These are phyloP conservation scores for Sordaria brevicollis DNA, from an alignment of 495 filamentous ascomycete species.

Conservation along the genomic window DNA sequence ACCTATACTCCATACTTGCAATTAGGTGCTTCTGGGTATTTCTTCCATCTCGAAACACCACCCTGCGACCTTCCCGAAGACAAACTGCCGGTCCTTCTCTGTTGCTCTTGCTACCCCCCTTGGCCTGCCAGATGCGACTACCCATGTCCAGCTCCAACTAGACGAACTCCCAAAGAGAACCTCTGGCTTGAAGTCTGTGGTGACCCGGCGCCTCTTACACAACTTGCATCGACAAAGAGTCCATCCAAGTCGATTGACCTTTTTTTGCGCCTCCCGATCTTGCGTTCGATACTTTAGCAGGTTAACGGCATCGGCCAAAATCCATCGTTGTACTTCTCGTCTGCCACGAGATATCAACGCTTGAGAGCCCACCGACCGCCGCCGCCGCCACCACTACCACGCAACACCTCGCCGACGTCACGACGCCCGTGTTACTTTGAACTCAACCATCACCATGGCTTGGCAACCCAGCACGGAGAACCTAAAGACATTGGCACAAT, in stretches of 20 bases:
- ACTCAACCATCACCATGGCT: slow-evolving; percentile 46
- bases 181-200: not conserved
- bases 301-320: not conserved
- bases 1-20: not conserved
- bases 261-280: not conserved
- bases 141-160: slow-evolving; percentile 3
- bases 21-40: not conserved
- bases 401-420: not conserved
- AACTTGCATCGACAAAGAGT: not conserved
- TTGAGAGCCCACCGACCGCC: not conserved
- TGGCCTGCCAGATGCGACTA: slow-evolving; percentile 1
- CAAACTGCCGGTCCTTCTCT: not conserved
- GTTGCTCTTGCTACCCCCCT: slow-evolving; percentile 2
- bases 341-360: not conserved
- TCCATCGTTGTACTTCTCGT: not conserved
- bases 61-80: not conserved
- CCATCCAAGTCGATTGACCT: not conserved
- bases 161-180: not conserved
- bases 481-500: slow-evolving; percentile 78
- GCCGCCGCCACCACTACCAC: slow-evolving; percentile 3
- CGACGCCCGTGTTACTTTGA: not conserved
- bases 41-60: not conserved
- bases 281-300: not conserved
- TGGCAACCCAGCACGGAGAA: slow-evolving; percentile 89
- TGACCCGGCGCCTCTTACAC: not conserved